These are phyloP conservation scores for Acanthamoeba divionensis DNA, from an alignment of 208 protist genomes.

Conservation along the genomic window DNA sequence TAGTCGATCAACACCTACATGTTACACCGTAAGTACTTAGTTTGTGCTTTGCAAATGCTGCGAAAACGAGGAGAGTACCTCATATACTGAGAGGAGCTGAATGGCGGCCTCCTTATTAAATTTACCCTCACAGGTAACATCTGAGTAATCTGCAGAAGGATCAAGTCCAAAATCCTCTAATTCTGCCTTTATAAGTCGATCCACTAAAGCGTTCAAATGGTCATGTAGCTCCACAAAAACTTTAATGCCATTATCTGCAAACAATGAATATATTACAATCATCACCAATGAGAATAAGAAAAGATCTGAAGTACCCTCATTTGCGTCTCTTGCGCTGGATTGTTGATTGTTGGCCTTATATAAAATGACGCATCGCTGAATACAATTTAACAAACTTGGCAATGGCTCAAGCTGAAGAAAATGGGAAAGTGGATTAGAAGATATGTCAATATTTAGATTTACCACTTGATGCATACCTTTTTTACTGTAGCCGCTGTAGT, in stretches of 20 bases:
- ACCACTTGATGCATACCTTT: background rate
- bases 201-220: no score
- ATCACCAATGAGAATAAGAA: no score
- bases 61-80: no score
- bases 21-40: no score
- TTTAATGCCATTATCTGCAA: no score
- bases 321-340: no score
- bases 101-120: slow-evolving; percentile 17
- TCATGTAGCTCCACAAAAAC: no score
- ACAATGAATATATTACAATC: no score
- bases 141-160: background rate
- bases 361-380: background rate
- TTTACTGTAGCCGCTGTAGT: background rate
- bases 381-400: background rate
- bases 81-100: background rate
- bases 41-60: no score
- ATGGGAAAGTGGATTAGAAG: no score
- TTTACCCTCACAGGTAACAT: background rate
- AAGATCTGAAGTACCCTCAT: no score
- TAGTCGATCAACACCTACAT: slow-evolving; percentile 41
- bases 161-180: slow-evolving; percentile 42
- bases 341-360: no score
- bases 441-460: background rate
- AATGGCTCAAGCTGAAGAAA: background rate
- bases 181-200: background rate